These are phyloP conservation scores for Ganoderma boninense DNA, from an alignment of 1,284 basidiomycete species.

Conservation along the genomic window DNA sequence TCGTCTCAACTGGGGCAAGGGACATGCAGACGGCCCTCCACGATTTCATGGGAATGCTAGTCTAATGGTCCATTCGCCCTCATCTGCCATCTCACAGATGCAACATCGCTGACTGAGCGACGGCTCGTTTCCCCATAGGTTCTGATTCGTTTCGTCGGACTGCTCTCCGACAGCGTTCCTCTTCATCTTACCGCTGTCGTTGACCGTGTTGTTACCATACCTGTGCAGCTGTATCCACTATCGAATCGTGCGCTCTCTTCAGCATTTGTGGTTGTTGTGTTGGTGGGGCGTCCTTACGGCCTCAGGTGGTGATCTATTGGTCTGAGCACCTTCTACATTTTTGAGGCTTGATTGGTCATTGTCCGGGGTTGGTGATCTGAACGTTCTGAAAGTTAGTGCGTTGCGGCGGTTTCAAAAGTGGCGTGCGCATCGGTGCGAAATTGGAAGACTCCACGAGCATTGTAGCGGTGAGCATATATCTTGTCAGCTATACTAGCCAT, in stretches of 20 bases:
- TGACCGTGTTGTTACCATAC: conserved; percentile 24
- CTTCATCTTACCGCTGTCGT: conserved; percentile 10
- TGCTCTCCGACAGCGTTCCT: conserved; percentile 5
- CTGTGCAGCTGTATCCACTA: conserved; percentile 20
- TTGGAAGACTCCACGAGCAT: not conserved
- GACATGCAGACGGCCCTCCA: not conserved
- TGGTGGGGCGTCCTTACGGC: not conserved
- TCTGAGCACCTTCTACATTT: not conserved
- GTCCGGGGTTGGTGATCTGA: not conserved
- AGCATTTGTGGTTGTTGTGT: not conserved
- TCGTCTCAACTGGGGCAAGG: too few relatives aligned
- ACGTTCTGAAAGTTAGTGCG: not conserved
- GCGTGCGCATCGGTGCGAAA: not conserved
- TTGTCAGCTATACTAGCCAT: conserved; percentile 1
- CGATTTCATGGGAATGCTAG: not conserved
- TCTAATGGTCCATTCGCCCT: not conserved
- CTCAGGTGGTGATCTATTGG: conserved; percentile 9
- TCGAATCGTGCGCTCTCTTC: conserved; percentile 17
- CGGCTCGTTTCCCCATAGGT: not conserved
- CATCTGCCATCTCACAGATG: not conserved
- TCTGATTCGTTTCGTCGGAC: conserved; percentile 14
- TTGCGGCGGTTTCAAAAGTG: not conserved
- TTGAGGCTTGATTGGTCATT: not conserved
- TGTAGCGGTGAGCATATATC: conserved; percentile 14
- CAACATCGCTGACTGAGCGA: conserved; percentile 10